Conservation (phyloP, 73 alveolate species). For the Tetrahymena borealis region DNA sequence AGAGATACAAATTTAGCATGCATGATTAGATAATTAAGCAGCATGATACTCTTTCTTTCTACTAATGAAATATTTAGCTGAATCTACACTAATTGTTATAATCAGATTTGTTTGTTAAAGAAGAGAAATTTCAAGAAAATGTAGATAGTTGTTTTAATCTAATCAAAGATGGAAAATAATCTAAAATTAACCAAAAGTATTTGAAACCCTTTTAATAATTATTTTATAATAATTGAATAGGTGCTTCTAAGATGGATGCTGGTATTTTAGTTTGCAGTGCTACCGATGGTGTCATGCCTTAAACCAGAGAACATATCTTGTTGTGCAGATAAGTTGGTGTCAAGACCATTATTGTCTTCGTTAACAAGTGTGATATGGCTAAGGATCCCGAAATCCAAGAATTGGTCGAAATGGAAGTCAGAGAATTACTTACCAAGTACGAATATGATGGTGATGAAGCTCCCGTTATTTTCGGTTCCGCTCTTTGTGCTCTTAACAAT, state of each 20-base stretch:
- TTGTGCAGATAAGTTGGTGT: conserved; percentile 80
- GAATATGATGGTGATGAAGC: conserved; percentile 77
- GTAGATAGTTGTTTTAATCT: too few relatives aligned
- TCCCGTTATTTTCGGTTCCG: conserved; percentile 66
- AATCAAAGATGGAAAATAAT: too few relatives aligned
- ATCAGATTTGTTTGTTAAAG: too few relatives aligned
- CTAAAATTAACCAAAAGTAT: too few relatives aligned
- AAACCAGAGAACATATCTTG: conserved; percentile 92
- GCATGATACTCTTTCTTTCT: too few relatives aligned
- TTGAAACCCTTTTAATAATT: too few relatives aligned
- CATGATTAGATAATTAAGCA: too few relatives aligned
- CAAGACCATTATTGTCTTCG: conserved; percentile 68
- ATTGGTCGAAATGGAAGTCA: conserved; percentile 84
- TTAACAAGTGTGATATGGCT: conserved; percentile 72
- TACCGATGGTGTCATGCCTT: conserved; percentile 95
- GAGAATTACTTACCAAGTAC: conserved; percentile 71
- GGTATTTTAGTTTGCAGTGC: conserved; percentile 91
- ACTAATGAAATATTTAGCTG: too few relatives aligned
- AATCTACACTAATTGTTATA: too few relatives aligned
- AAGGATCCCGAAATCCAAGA: conserved; percentile 78
- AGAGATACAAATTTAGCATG: too few relatives aligned
- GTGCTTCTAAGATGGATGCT: conserved; percentile 96
- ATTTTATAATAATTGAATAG: too few relatives aligned
- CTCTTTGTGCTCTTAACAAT: conserved; percentile 63
- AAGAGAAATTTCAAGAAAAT: not conserved